Evolutionary conservation across 805 yeast genomes (phyloP).

Genomic region (Ogataea glucozyma): DNA sequence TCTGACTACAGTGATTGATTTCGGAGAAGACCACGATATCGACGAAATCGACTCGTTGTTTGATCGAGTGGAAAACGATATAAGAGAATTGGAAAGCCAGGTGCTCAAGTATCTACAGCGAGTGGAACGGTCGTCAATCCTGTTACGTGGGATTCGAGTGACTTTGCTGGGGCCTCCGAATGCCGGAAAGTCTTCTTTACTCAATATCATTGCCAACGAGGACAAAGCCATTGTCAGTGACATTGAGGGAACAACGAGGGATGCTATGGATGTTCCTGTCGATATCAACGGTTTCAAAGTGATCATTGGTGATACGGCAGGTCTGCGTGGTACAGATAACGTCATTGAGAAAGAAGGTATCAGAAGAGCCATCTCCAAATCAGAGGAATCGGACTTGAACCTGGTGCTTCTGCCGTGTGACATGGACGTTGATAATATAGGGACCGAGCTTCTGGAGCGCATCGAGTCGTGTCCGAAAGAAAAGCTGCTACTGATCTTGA

Average conservation of each 20-base stretch:
- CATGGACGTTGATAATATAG: conserved; percentile 29
- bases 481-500: conserved; percentile 46
- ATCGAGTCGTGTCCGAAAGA: conserved; percentile 28
- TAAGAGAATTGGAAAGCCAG: conserved; percentile 44
- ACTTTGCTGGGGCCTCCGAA: conserved; percentile 89
- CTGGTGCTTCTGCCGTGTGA: conserved; percentile 62
- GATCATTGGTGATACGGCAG: conserved; percentile 90
- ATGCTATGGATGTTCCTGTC: conserved; percentile 75
- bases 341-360: conserved; percentile 72
- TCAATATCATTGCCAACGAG: conserved; percentile 72
- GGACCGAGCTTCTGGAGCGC: conserved; percentile 42
- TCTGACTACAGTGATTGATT: conserved; percentile 87
- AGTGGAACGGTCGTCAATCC: conserved; percentile 58
- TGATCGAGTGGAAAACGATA: conserved; percentile 45
- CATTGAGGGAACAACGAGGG: conserved; percentile 93
- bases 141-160: conserved; percentile 71
- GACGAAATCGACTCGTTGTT: conserved; percentile 62
- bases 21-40: conserved; percentile 89
- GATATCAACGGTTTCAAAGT: conserved; percentile 85
- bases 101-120: conserved; percentile 45
- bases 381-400: conserved; percentile 64
- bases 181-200: conserved; percentile 89
- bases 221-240: conserved; percentile 91
- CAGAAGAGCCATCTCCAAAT: conserved; percentile 63
- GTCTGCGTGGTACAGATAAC: conserved; percentile 56